Evolutionary conservation across 805 yeast species (phyloP).

Genomic region (Cyberlindnera lachancei): DNA sequence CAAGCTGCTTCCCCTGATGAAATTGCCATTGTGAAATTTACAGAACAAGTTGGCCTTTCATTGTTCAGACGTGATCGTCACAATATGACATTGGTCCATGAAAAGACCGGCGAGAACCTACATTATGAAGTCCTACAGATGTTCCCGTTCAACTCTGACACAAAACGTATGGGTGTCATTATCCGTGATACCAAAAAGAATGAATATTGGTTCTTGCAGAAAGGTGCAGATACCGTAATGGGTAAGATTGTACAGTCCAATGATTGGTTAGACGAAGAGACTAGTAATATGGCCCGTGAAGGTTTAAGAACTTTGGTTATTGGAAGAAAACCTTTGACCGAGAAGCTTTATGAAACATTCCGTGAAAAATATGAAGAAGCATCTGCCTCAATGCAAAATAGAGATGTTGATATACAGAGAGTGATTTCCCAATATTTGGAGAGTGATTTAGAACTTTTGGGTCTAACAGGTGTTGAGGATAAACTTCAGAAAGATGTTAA

Average conservation of each 20-base stretch:
- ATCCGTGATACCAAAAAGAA: constrained; percentile 54
- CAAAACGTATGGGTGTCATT: constrained; percentile 93
- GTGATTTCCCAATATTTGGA: constrained; percentile 69
- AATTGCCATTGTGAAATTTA: constrained; percentile 90
- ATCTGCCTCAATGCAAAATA: constrained; percentile 65
- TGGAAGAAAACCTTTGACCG: constrained; percentile 68
- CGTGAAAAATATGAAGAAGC: constrained; percentile 61
- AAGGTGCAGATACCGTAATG: constrained; percentile 98
- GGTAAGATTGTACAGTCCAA: constrained; percentile 67
- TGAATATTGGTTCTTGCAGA: constrained; percentile 79
- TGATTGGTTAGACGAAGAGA: constrained; percentile 98
- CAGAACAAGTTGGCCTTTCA: constrained; percentile 78
- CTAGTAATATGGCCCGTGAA: constrained; percentile 96
- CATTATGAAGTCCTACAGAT: constrained; percentile 67
- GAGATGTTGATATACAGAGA: constrained; percentile 68
- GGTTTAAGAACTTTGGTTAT: constrained; percentile 93
- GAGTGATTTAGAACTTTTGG: constrained; percentile 74
- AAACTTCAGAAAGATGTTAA: constrained; percentile 88
- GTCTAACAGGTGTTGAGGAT: constrained; percentile 97
- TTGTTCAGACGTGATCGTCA: constrained; percentile 77
- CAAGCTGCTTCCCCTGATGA: constrained; percentile 99
- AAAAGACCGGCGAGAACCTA: constrained; percentile 41
- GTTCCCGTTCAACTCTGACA: constrained; percentile 93
- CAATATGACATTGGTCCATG: constrained; percentile 61
- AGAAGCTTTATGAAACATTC: constrained; percentile 53